phyloP scores from a whole-genome alignment of 257 asterid species.

The Solanum microdontum region DNA sequence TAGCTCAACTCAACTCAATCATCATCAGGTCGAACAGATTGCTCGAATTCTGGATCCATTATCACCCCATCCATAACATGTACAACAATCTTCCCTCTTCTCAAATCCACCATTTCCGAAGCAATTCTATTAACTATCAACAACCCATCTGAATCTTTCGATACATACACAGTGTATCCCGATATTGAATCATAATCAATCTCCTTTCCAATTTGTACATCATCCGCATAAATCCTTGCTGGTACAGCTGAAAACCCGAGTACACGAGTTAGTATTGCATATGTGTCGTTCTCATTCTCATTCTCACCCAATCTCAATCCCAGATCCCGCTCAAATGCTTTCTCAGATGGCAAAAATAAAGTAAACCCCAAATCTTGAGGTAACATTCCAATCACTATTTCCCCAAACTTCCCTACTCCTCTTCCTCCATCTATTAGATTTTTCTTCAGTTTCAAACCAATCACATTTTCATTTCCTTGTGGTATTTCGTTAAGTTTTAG shows the following conservation, averaged over 20 bases:
- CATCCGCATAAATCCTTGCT: constrained; percentile 26
- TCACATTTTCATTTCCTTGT: not conserved
- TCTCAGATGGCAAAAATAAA: constrained; percentile 58
- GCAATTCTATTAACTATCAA: constrained; percentile 48
- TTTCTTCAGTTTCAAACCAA: not conserved
- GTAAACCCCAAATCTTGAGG: constrained; percentile 74
- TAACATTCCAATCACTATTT: constrained; percentile 43
- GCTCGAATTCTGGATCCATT: constrained; percentile 23
- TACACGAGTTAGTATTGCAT: constrained; percentile 57
- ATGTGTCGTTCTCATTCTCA: constrained; percentile 22
- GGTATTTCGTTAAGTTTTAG: constrained; percentile 25
- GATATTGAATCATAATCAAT: constrained; percentile 44
- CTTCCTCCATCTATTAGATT: not conserved
- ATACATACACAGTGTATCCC: constrained; percentile 36
- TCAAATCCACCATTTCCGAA: constrained; percentile 26
- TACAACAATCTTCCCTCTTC: constrained; percentile 8
- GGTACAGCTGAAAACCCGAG: constrained; percentile 73
- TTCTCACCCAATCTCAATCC: constrained; percentile 23
- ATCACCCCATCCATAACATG: constrained; percentile 23
- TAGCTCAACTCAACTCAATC: not conserved
- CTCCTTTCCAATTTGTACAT: constrained; percentile 34
- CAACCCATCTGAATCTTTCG: constrained; percentile 33
- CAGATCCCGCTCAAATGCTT: constrained; percentile 45
- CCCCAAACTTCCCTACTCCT: constrained; percentile 45
- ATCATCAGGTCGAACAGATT: constrained; percentile 7